Conservation (phyloP, 2,329 filamentous ascomycete genomes). For the Beauveria bassiana region DNA sequence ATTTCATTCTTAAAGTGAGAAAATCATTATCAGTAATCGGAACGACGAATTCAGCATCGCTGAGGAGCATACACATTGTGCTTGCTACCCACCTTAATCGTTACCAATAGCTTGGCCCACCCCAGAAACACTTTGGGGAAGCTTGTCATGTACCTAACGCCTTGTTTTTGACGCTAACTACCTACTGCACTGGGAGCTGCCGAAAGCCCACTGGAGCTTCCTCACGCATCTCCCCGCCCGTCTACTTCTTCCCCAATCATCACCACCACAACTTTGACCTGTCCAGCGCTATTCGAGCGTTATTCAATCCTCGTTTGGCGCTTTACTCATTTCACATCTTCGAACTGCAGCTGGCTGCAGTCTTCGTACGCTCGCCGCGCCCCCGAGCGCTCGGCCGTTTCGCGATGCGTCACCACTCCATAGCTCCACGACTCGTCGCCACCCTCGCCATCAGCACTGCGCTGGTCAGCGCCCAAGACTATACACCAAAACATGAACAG, state of each 20-base stretch:
- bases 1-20: no score
- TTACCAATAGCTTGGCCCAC: neutral
- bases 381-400: neutral
- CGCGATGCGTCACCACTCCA: slow-evolving; percentile 27
- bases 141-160: neutral
- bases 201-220: neutral
- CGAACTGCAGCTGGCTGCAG: neutral
- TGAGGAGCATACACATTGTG: no score
- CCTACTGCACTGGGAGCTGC: neutral
- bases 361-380: neutral
- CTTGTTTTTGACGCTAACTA: neutral
- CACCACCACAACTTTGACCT: neutral
- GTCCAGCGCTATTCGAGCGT: neutral
- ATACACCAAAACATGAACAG: slow-evolving; percentile 65
- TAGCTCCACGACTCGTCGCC: slow-evolving; percentile 23
- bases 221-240: neutral
- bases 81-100: no score
- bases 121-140: slow-evolving; percentile 3
- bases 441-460: slow-evolving; percentile 22
- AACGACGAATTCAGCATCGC: no score
- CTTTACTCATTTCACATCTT: neutral
- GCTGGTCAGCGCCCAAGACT: slow-evolving; percentile 21
- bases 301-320: neutral
- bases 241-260: neutral
- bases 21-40: no score